These are phyloP conservation scores for Acanthamoeba triangularis DNA, from an alignment of 208 protist genomes.

Conservation along the genomic window DNA sequence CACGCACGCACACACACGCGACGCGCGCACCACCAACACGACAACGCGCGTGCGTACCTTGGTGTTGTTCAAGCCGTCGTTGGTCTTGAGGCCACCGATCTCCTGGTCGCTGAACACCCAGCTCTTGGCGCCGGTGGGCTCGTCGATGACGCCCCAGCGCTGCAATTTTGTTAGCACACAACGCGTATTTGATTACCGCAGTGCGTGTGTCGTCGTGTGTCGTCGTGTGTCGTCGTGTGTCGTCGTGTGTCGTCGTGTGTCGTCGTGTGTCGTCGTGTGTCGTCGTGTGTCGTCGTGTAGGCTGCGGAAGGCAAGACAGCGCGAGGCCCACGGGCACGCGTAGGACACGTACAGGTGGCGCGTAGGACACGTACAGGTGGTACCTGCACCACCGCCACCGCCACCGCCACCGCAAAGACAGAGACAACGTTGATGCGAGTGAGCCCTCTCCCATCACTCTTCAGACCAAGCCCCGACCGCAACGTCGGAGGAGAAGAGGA, in stretches of 20 bases:
- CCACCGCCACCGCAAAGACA: too few species aligned
- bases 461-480: too few species aligned
- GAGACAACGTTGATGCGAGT: too few species aligned
- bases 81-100: constrained; percentile 72
- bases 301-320: constrained; percentile 70
- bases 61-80: not conserved
- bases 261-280: not conserved
- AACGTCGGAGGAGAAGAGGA: not conserved
- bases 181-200: too few species aligned
- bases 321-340: constrained; percentile 94
- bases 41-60: not conserved
- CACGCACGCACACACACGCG: not conserved
- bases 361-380: constrained; percentile 94
- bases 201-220: too few species aligned
- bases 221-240: too few species aligned
- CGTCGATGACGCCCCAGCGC: constrained; percentile 41
- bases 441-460: not conserved
- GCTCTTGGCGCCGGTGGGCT: not conserved
- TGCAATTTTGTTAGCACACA: not conserved
- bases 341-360: constrained; percentile 94
- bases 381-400: too few species aligned
- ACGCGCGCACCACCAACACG: too few species aligned
- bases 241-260: too few species aligned
- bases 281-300: constrained; percentile 76
- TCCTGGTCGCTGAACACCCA: constrained; percentile 63